Conservation (phyloP, 2,329 filamentous ascomycete species). For the Diaporthe longicolla region DNA sequence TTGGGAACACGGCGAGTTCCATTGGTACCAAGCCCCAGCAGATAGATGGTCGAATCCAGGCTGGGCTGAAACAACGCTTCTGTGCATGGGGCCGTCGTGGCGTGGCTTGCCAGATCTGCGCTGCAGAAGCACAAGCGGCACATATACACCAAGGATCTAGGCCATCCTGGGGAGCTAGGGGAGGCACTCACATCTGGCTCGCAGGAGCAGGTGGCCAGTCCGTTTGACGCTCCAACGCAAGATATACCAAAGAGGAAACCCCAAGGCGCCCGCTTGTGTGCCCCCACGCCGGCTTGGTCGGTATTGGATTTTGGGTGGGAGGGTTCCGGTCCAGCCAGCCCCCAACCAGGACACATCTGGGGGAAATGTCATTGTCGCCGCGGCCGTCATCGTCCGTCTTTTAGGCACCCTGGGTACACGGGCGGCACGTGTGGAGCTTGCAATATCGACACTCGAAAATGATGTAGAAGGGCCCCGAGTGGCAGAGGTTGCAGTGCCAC, state of each 20-base stretch:
- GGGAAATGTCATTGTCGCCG: neutral
- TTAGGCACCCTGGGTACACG: conserved; percentile 65
- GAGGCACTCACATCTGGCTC: conserved; percentile 31
- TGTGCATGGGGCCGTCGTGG: conserved; percentile 34
- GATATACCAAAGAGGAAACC: conserved; percentile 20
- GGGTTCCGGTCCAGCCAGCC: conserved; percentile 32
- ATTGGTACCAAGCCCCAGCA: conserved; percentile 28
- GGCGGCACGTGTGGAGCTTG: conserved; percentile 74
- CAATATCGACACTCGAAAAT: conserved; percentile 80
- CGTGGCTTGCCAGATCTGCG: conserved; percentile 36
- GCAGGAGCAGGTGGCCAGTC: neutral
- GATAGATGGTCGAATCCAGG: conserved; percentile 12
- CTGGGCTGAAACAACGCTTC: conserved; percentile 37
- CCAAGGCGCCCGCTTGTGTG: neutral
- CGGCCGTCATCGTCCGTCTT: neutral
- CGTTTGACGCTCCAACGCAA: conserved; percentile 1
- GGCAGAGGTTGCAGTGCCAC: conserved; percentile 76
- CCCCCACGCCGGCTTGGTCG: conserved; percentile 36
- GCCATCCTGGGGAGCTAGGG: conserved; percentile 1
- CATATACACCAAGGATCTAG: conserved; percentile 33
- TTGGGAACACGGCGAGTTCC: conserved; percentile 24
- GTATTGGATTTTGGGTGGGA: neutral
- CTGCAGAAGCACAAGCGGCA: conserved; percentile 35
- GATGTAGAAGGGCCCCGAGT: conserved; percentile 75
- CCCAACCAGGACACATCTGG: neutral